Evolutionary conservation across 768 basidiomycete species (phyloP).

Genomic region (Termitomyces sp.): DNA sequence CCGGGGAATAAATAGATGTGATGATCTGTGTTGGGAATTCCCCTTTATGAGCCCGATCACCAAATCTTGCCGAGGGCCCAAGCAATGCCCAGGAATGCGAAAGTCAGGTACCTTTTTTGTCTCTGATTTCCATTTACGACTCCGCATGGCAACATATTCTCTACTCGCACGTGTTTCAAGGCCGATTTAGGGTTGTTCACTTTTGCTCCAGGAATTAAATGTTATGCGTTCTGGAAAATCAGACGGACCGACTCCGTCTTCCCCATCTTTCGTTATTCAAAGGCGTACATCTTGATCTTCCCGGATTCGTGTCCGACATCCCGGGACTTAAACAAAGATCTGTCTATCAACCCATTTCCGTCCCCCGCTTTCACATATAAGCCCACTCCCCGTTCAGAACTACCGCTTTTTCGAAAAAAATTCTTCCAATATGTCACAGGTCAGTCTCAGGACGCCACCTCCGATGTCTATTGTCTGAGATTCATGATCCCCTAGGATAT

Average conservation of each 20-base stretch:
- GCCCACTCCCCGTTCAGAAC: slow-evolving; percentile 7
- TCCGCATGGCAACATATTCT: slow-evolving; percentile 26
- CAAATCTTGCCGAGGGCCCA: slow-evolving; percentile 37
- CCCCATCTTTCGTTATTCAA: slow-evolving; percentile 14
- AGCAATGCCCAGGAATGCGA: slow-evolving; percentile 7
- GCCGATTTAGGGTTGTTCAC: slow-evolving; percentile 30
- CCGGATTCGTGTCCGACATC: slow-evolving; percentile 14
- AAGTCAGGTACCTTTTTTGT: slow-evolving; percentile 12
- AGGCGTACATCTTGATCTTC: slow-evolving; percentile 7
- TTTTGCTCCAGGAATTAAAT: slow-evolving; percentile 22
- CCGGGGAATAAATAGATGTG: slow-evolving; percentile 28
- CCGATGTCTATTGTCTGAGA: not conserved
- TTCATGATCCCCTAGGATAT: slow-evolving; percentile 27
- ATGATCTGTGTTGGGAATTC: slow-evolving; percentile 29
- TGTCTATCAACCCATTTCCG: slow-evolving; percentile 18
- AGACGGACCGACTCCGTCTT: slow-evolving; percentile 21
- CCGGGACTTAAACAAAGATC: slow-evolving; percentile 15
- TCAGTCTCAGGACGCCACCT: slow-evolving; percentile 17
- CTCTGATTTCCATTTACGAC: slow-evolving; percentile 30
- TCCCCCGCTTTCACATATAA: slow-evolving; percentile 16
- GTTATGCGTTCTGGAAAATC: slow-evolving; percentile 27
- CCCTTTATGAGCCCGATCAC: slow-evolving; percentile 27
- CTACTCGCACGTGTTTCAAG: slow-evolving; percentile 36
- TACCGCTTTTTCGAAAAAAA: slow-evolving; percentile 18
- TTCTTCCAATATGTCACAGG: slow-evolving; percentile 41